Conservation (phyloP, 2,329 filamentous ascomycete genomes). For the Lecanicillium sp. region DNA sequence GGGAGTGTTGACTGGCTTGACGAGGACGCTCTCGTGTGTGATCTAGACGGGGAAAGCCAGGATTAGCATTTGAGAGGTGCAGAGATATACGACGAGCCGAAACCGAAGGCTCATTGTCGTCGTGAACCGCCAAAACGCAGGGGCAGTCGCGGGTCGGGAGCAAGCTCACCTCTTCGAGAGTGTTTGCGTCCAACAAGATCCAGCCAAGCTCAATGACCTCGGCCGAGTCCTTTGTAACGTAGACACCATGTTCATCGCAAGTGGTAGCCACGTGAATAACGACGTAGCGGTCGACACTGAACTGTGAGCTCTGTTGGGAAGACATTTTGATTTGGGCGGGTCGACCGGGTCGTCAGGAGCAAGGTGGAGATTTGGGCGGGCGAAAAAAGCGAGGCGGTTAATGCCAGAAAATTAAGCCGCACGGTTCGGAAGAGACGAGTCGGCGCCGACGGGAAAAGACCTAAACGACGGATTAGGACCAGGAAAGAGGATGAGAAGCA, state of each 20-base stretch:
- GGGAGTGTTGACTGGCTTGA: constrained; percentile 97
- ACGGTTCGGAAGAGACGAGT: constrained; percentile 9
- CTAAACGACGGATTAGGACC: background rate
- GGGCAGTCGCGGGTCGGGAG: constrained; percentile 8
- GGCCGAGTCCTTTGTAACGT: constrained; percentile 97
- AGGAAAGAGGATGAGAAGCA: background rate
- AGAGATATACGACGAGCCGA: no score
- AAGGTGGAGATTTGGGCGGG: constrained; percentile 13
- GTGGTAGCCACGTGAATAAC: constrained; percentile 98
- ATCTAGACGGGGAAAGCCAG: constrained; percentile 47
- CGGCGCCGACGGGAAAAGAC: constrained; percentile 5
- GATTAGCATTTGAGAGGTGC: constrained; percentile 2
- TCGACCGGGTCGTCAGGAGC: constrained; percentile 14
- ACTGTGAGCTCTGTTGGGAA: constrained; percentile 40
- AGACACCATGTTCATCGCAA: constrained; percentile 98
- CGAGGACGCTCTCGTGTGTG: constrained; percentile 89
- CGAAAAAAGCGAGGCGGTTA: constrained; percentile 6
- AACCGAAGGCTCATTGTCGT: constrained; percentile 1
- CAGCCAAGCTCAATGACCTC: constrained; percentile 99
- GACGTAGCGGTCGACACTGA: constrained; percentile 89
- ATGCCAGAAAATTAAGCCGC: constrained; percentile 4
- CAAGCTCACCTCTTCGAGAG: constrained; percentile 75
- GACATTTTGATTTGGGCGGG: constrained; percentile 24
- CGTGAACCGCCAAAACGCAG: constrained; percentile 9
- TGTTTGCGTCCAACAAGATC: constrained; percentile 90